Evolutionary conservation across 2,329 filamentous ascomycete species (phyloP).

Genomic region (Colletotrichum truncatum): DNA sequence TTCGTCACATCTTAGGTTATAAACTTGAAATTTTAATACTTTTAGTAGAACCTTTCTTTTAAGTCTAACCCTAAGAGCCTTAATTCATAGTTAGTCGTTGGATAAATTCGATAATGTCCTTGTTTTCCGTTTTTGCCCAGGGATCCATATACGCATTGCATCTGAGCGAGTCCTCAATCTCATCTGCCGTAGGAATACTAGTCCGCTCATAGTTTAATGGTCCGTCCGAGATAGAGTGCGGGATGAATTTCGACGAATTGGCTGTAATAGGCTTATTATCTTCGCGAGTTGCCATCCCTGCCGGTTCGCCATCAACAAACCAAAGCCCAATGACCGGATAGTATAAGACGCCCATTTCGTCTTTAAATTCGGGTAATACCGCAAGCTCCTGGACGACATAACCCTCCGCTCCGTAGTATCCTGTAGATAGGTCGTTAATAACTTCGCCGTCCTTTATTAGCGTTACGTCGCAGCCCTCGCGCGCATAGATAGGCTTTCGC

Average conservation of each 20-base stretch:
- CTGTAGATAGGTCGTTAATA: neutral
- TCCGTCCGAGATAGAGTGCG: constrained; percentile 7
- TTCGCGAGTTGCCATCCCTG: constrained; percentile 4
- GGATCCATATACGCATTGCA: neutral
- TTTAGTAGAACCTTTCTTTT: too few relatives aligned
- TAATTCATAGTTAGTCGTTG: neutral
- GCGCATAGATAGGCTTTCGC: constrained; percentile 6
- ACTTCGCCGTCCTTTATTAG: neutral
- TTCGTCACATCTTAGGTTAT: too few relatives aligned
- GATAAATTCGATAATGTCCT: neutral
- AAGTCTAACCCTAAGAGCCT: too few relatives aligned
- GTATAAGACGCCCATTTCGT: neutral
- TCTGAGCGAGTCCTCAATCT: neutral
- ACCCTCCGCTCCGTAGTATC: neutral
- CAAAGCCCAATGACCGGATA: constrained; percentile 9
- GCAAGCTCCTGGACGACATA: constrained; percentile 2
- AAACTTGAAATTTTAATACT: too few relatives aligned
- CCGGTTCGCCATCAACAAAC: constrained; percentile 1
- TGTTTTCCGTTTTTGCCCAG: neutral
- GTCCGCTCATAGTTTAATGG: neutral
- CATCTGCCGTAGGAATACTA: neutral
- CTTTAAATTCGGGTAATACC: neutral
- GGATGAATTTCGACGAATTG: neutral
- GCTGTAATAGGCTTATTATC: neutral
- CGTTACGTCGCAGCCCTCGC: neutral